A percentile compares a stretch with the other conserved stretches of the same genome.
Evolutionary conservation across 2,329 filamentous ascomycete genomes (phyloP).

Genomic region (Cadophora gregata): DNA sequence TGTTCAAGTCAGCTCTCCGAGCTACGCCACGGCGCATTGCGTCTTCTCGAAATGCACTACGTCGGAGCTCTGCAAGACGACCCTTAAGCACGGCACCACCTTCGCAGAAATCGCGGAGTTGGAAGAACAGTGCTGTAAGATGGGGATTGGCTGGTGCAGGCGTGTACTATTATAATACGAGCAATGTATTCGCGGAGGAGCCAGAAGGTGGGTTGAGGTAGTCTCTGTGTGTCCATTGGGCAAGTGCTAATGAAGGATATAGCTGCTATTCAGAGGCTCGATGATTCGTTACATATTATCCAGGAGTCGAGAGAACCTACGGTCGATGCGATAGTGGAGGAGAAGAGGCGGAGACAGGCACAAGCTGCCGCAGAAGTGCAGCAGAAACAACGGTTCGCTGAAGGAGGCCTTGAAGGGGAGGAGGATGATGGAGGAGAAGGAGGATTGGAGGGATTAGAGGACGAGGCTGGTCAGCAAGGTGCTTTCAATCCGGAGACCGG

Average conservation of each 20-base stretch:
- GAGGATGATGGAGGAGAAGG: conserved; percentile 38
- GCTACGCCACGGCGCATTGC: conserved; percentile 37
- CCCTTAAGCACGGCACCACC: conserved; percentile 62
- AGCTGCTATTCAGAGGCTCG: conserved; percentile 44
- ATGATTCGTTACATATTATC: conserved; percentile 44
- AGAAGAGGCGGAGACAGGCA: conserved; percentile 56
- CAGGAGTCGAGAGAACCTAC: conserved; percentile 64
- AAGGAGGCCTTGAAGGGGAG: conserved; percentile 34
- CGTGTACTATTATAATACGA: conserved; percentile 95
- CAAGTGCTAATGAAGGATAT: conserved; percentile 31
- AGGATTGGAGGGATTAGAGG: conserved; percentile 66
- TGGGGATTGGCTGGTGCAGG: conserved; percentile 78
- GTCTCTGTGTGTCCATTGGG: background rate
- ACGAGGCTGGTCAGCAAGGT: conserved; percentile 84
- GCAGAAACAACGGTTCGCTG: conserved; percentile 31
- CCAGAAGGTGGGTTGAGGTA: conserved; percentile 62
- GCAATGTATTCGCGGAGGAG: conserved; percentile 84
- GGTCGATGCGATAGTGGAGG: conserved; percentile 69
- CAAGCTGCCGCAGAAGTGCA: conserved; percentile 39
- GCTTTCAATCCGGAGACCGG: conserved; percentile 98
- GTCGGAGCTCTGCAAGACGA: conserved; percentile 42
- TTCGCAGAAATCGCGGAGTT: conserved; percentile 73
- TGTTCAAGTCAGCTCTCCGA: conserved; percentile 41
- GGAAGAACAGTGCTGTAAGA: conserved; percentile 77
- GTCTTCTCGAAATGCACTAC: conserved; percentile 29